Evolutionary conservation across 1,139 yeast species (phyloP), one percentile per base, ranked within the genome.

Genomic region (Sugiyamaella grinbergsii): DNA sequence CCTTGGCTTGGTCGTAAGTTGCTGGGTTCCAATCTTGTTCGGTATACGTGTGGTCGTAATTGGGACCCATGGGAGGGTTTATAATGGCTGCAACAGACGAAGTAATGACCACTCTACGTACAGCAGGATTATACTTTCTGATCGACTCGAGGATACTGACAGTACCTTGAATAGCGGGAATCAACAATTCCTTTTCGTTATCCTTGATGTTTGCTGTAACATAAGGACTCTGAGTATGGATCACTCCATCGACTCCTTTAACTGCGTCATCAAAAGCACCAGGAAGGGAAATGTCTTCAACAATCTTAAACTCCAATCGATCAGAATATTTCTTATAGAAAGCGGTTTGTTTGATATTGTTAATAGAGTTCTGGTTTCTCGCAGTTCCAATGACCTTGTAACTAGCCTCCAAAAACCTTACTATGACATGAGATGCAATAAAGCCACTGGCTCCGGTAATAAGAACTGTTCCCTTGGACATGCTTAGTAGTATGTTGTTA

Each of bases 211-310:
- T 71, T 36, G 66, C 60, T 33, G 70, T 69, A 58, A 76, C 71
- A 41, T 71, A 71, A 3, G 84, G 83, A n/a, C 82, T 76, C 10
- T 84, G 84, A 3, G 81, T 78, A 66, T 83, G 89, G 31, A 82
- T 62, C 46, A 82, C 80, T 42, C 72, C 74, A 10, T 76, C 74
- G 49, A 81, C 72, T 40, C 76, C 78, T 54, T 74, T 61, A 50
- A 83, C 70, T 1, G 74, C 76, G 5, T 70, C 66, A 58, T 80
- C 81, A 54, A 81, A 81, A 0, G 86, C 85, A 34, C 70, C 71
- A 3, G 66, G 69, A 4, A 65, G 67, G 4, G 71, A 67, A 52
- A 82, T 73, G 54, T 81, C 84, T 11, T 66, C 61, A 10, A 82
- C 83, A 23, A 79, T 63, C 53, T 70, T 83, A 56, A 73, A 73